phyloP scores from a whole-genome alignment of 2,329 filamentous ascomycete species.

The Zymoseptoria tritici region DNA sequence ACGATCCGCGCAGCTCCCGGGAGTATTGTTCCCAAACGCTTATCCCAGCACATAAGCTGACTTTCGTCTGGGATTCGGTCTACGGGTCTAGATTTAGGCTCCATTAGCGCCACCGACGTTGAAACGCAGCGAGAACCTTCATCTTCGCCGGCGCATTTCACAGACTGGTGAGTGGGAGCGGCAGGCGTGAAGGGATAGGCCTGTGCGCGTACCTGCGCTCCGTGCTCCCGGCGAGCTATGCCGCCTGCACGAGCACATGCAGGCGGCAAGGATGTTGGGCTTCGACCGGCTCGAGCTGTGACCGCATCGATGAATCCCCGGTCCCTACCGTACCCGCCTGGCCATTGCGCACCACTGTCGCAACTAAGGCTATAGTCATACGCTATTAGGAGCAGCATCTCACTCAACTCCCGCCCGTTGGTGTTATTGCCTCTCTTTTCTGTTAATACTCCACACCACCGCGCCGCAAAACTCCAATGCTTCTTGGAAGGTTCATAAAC shows the following conservation, averaged over 20 bases:
- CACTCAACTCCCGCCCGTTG: constrained; percentile 7
- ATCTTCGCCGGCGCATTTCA: constrained; percentile 6
- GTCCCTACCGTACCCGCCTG: constrained; percentile 7
- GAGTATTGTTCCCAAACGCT: not conserved
- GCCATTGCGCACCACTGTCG: constrained; percentile 13
- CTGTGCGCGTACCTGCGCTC: not conserved
- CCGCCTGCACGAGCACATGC: constrained; percentile 7
- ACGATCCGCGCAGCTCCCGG: not conserved
- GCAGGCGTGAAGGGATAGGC: not conserved
- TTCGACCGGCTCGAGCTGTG: constrained; percentile 14
- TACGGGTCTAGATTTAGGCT: constrained; percentile 3
- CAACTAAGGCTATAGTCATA: constrained; percentile 3
- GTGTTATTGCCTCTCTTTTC: constrained; percentile 9
- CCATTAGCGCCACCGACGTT: constrained; percentile 12
- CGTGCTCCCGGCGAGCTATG: not conserved
- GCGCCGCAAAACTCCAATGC: constrained; percentile 9
- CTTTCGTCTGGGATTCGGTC: not conserved
- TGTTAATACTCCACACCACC: not conserved
- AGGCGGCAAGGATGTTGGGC: constrained; percentile 10
- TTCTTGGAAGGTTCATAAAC: constrained; percentile 7
- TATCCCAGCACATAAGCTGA: not conserved
- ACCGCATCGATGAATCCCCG: constrained; percentile 16
- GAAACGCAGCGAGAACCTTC: constrained; percentile 16
- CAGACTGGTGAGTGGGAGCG: not conserved
- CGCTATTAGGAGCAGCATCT: constrained; percentile 20